These are phyloP conservation scores for Eimeria maxima DNA, from an alignment of 169 alveolate species.

Conservation along the genomic window DNA sequence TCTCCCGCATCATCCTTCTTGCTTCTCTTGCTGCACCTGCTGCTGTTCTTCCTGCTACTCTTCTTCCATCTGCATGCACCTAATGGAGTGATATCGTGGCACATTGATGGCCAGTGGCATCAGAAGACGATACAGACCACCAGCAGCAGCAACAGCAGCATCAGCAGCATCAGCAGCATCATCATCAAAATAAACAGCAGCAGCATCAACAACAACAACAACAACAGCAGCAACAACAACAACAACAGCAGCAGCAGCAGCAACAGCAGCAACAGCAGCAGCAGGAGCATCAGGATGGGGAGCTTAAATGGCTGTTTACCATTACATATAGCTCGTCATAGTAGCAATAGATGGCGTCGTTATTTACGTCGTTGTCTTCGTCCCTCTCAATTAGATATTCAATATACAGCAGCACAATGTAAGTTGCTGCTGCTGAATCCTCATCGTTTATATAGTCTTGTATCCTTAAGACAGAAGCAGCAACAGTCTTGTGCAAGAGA, in stretches of 20 bases:
- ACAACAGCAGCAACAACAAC: too few relatives aligned
- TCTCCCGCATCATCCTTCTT: not conserved
- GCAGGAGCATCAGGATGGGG: too few relatives aligned
- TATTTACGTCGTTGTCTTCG: conserved; percentile 3
- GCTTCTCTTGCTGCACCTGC: too few relatives aligned
- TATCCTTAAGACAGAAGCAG: conserved; percentile 17
- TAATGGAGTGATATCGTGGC: not conserved
- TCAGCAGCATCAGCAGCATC: too few relatives aligned
- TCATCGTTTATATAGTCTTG: conserved; percentile 27
- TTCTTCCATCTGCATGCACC: too few relatives aligned
- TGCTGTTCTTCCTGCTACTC: too few relatives aligned
- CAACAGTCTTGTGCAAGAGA: conserved; percentile 47
- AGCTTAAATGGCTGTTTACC: conserved; percentile 9
- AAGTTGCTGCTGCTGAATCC: conserved; percentile 33
- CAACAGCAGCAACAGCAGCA: too few relatives aligned
- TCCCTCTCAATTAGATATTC: conserved; percentile 41
- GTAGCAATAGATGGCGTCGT: conserved; percentile 39
- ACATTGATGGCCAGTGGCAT: not conserved
- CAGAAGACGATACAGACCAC: not conserved
- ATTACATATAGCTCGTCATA: not conserved
- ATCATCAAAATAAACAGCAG: too few relatives aligned
- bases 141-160: too few relatives aligned
- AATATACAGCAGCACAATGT: conserved; percentile 21
- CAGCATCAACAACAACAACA: too few relatives aligned
- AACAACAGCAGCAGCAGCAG: too few relatives aligned